Evolutionary conservation across 1,284 basidiomycete species (phyloP).

Genomic region (Moniliophthora roreri): DNA sequence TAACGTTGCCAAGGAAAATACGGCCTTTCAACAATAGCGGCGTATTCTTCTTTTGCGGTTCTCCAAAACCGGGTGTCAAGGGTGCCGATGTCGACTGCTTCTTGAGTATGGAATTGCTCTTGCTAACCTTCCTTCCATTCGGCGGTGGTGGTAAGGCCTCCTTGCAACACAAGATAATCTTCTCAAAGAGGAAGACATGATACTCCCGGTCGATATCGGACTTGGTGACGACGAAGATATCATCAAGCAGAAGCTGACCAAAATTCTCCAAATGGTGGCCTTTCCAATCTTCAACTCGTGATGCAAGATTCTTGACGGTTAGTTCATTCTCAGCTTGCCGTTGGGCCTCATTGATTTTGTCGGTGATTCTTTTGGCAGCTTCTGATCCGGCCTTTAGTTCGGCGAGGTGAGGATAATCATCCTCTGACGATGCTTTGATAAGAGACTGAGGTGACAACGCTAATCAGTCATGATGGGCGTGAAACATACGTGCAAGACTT

Average conservation of each 20-base stretch:
- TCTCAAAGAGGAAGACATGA: slow-evolving; percentile 98
- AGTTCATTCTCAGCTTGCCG: slow-evolving; percentile 84
- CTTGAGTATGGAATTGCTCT: slow-evolving; percentile 78
- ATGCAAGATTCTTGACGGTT: slow-evolving; percentile 87
- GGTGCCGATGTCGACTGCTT: slow-evolving; percentile 57
- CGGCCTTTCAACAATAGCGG: slow-evolving; percentile 92
- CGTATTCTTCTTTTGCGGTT: slow-evolving; percentile 72
- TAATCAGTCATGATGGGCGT: slow-evolving; percentile 17
- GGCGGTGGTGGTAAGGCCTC: slow-evolving; percentile 57
- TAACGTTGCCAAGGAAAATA: slow-evolving; percentile 97
- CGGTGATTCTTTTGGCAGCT: slow-evolving; percentile 91
- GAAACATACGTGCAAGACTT: slow-evolving; percentile 35
- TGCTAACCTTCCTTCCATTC: slow-evolving; percentile 60
- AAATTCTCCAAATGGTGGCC: slow-evolving; percentile 95
- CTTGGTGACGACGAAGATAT: slow-evolving; percentile 95
- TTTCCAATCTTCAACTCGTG: slow-evolving; percentile 98
- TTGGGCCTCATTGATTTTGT: slow-evolving; percentile 95
- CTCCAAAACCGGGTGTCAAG: slow-evolving; percentile 44
- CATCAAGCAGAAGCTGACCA: slow-evolving; percentile 90
- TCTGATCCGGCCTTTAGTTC: slow-evolving; percentile 85
- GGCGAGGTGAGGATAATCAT: slow-evolving; percentile 71
- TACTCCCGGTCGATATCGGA: slow-evolving; percentile 97
- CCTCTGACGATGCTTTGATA: slow-evolving; percentile 71
- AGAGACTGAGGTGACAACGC: slow-evolving; percentile 49
- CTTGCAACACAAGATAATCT: slow-evolving; percentile 99